Base-by-base conservation (phyloP, 2,329 filamentous ascomycete genomes). In the Alternaria arbusti region DNA sequence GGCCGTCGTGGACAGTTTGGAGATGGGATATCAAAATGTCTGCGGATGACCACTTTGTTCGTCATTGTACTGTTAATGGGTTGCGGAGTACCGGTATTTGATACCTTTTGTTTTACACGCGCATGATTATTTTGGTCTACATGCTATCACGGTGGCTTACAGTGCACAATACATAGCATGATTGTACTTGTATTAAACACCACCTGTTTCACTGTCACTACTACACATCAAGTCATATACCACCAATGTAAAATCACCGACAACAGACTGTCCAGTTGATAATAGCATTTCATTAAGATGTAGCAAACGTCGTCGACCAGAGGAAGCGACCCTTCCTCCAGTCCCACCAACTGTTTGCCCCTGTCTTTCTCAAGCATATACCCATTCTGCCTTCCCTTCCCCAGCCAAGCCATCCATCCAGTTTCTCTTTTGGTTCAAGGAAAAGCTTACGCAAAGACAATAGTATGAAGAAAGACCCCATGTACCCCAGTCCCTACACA, bases 101-200 rank as follows among this genome's bases (percentile, higher is more conserved):
- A 63, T 65, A 64, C 61, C 63, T 67, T 50, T 63, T 61, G 59
- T 30, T 47, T 61, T 60, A 17, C 17, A 9, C 28, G 49, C 36
- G 30, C 1, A 52, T 52, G 49, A 52, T 52, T 52, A 36, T 52
- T 7, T 23, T 30, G 20, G 20, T 25, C 30, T 25, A 15, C 28
- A 32, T 51, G 28, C 49, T 22, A 36, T 32, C 49, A 51, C 28
- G 28, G 12, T 36, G 12, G 12, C 15, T 51, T 7, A 15, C 17
- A 22, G 1, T 51, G 17, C 9, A 20, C n/a, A 51, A 32, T n/a
- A 51, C 28, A 32, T 51, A 36, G 49, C 12, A 51, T 36, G 22
- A n/a, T 23, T 46, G 44, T 46, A 46, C 22, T 46, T 46, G 20
- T 51, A 17, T 51, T 40, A 0, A 36, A 32, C 28, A n/a, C 8